Evolutionary conservation across 345 rosid species (phyloP).

Genomic region (Limnanthes douglasii): DNA sequence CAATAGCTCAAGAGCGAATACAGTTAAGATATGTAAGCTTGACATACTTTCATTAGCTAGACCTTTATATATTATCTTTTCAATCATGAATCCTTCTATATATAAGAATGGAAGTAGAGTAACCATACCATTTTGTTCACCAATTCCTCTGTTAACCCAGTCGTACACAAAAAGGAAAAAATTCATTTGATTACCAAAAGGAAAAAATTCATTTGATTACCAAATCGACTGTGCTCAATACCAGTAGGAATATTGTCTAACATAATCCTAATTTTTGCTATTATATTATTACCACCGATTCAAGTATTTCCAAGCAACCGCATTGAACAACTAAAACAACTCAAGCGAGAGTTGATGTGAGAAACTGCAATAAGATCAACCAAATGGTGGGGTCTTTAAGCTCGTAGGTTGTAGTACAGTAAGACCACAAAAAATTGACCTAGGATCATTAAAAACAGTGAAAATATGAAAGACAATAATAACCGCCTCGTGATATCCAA

Average conservation of each 20-base stretch:
- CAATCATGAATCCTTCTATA: conserved; percentile 11
- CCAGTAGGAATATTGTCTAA: conserved; percentile 60
- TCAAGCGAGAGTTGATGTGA: too few relatives aligned
- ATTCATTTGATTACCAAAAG: conserved; percentile 57
- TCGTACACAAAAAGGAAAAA: conserved; percentile 52
- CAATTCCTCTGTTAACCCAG: conserved; percentile 40
- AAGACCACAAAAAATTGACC: too few relatives aligned
- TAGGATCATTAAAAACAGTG: too few relatives aligned
- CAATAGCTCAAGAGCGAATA: conserved; percentile 61
- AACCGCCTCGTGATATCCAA: too few relatives aligned
- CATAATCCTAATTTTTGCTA: conserved; percentile 58
- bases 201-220: conserved; percentile 56
- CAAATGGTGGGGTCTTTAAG: too few relatives aligned
- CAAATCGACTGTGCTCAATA: conserved; percentile 66
- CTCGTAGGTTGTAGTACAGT: too few relatives aligned
- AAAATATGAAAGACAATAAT: too few relatives aligned
- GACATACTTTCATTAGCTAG: conserved; percentile 23
- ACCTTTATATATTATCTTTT: conserved; percentile 13
- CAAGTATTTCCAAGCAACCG: too few relatives aligned
- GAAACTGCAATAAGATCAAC: too few relatives aligned
- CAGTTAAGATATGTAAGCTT: conserved; percentile 52
- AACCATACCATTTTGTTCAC: conserved; percentile 25
- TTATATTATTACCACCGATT: too few relatives aligned
- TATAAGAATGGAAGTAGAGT: conserved; percentile 14
- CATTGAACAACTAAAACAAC: too few relatives aligned